Evolutionary conservation across 192 early-diverging fungal species (phyloP).

Genomic region (Coemansia sp.): DNA sequence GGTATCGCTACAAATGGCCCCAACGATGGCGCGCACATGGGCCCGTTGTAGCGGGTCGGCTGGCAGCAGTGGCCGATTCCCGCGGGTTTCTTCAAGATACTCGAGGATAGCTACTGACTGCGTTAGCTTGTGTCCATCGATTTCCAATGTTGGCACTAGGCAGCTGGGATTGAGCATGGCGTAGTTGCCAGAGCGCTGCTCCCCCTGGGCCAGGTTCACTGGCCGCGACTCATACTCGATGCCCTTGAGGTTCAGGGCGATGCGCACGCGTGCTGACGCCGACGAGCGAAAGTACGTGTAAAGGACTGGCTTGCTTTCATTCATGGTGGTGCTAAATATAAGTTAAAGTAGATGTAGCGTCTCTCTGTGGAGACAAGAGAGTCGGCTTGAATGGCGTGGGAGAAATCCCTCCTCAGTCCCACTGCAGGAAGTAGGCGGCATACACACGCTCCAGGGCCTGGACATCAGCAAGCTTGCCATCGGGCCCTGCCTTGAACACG

Average conservation of each 20-base stretch:
- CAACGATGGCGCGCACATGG: conserved; percentile 66
- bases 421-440: conserved; percentile 42
- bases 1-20: conserved; percentile 75
- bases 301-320: conserved; percentile 49
- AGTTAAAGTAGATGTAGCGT: not conserved
- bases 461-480: conserved; percentile 29
- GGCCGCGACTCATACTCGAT: conserved; percentile 64
- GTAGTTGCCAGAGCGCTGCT: conserved; percentile 67
- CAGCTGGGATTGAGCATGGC: conserved; percentile 62
- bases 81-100: conserved; percentile 79
- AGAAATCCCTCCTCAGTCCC: conserved; percentile 4
- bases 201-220: conserved; percentile 72
- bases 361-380: not conserved
- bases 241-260: conserved; percentile 73
- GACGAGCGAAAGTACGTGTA: conserved; percentile 80
- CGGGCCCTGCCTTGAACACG: conserved; percentile 28
- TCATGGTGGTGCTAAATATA: not conserved
- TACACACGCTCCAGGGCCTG: conserved; percentile 33
- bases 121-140: conserved; percentile 55
- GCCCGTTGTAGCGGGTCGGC: conserved; percentile 64
- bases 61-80: conserved; percentile 71
- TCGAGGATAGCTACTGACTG: conserved; percentile 85
- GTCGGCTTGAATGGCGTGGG: not conserved
- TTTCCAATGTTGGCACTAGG: conserved; percentile 66
- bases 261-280: conserved; percentile 71